Evolutionary conservation across 1,284 basidiomycete species (phyloP).

Genomic region (Schizopora paradoxa): DNA sequence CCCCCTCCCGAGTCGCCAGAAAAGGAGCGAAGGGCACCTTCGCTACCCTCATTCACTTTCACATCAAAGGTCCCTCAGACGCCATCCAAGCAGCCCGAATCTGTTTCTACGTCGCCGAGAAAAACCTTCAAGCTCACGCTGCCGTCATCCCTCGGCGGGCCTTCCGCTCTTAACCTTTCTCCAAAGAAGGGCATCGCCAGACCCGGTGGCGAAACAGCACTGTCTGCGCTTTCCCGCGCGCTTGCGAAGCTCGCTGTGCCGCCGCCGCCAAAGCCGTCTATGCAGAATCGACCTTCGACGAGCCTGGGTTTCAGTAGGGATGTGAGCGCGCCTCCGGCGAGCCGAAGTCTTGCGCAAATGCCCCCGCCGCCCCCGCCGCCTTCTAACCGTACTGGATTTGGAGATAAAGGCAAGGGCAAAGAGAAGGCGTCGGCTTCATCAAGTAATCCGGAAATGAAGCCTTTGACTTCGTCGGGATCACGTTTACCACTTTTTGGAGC

Average conservation of each 20-base stretch:
- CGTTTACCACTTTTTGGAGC: no score
- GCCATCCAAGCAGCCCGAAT: not conserved
- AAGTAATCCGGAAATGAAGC: not conserved
- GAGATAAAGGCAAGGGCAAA: slow-evolving; percentile 8
- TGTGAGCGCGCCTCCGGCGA: slow-evolving; percentile 1
- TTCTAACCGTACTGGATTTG: not conserved
- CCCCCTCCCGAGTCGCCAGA: no score
- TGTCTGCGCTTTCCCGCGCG: slow-evolving; percentile 4
- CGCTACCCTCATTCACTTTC: no score
- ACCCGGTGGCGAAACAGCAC: not conserved
- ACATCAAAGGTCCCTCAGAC: not conserved
- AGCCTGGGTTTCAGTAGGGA: slow-evolving; percentile 16
- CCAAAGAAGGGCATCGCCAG: not conserved
- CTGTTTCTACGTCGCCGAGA: slow-evolving; percentile 1
- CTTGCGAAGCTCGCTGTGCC: slow-evolving; percentile 16
- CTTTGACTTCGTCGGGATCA: not conserved
- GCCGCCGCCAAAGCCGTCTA: slow-evolving; percentile 13
- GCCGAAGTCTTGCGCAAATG: not conserved
- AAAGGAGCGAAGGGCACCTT: no score
- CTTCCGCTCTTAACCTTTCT: slow-evolving; percentile 3
- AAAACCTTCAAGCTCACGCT: slow-evolving; percentile 15
- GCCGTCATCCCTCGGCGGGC: slow-evolving; percentile 10
- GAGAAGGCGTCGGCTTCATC: not conserved
- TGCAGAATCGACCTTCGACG: slow-evolving; percentile 11
- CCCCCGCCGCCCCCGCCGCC: slow-evolving; percentile 10